Conservation (phyloP, 83 land plant species). For the Diphasiastrum complanatum region DNA sequence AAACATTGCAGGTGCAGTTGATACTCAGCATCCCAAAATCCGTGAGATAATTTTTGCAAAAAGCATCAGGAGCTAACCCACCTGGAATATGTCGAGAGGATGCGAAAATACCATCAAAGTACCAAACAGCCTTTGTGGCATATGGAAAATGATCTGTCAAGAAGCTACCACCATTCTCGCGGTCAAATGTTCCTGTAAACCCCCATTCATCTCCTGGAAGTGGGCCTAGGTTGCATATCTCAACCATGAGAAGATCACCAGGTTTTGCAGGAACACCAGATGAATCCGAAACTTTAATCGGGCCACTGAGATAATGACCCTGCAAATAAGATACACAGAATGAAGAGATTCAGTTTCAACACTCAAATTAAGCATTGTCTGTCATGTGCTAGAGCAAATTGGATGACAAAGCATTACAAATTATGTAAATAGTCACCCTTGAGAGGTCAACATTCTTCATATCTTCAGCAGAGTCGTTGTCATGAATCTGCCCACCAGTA, state of each 20-base stretch:
- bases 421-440: slow-evolving; percentile 40
- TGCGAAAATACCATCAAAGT: slow-evolving; percentile 92
- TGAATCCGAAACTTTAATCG: slow-evolving; percentile 55
- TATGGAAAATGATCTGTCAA: slow-evolving; percentile 81
- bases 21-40: too few species aligned
- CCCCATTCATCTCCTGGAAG: slow-evolving; percentile 96
- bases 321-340: slow-evolving; percentile 20
- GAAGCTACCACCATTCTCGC: slow-evolving; percentile 93
- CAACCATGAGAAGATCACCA: slow-evolving; percentile 81
- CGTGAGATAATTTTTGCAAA: too few species aligned
- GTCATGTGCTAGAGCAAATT: too few species aligned
- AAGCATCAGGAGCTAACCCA: neutral
- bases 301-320: slow-evolving; percentile 93
- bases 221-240: slow-evolving; percentile 82
- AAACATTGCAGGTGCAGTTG: too few species aligned
- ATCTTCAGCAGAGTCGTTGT: slow-evolving; percentile 33
- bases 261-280: slow-evolving; percentile 56
- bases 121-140: slow-evolving; percentile 91
- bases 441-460: slow-evolving; percentile 48
- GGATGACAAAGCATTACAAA: too few species aligned
- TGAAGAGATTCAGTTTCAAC: neutral
- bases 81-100: slow-evolving; percentile 87
- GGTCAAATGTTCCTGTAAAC: slow-evolving; percentile 77
- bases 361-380: neutral
- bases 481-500: slow-evolving; percentile 23